Conservation (phyloP, 176 grass and related monocot genomes). For the Eleusine indica region DNA sequence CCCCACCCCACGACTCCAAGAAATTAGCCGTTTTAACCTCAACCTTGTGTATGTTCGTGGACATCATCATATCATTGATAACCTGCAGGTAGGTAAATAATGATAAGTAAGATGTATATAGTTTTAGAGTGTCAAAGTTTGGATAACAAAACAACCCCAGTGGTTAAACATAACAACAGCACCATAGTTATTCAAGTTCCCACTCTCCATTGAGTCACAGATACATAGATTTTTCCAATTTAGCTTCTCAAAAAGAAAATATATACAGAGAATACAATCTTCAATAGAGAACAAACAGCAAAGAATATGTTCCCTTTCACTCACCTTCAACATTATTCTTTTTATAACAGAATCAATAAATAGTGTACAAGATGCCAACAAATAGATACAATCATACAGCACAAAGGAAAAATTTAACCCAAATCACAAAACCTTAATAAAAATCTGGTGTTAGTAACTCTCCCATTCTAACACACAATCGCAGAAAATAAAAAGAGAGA, state of each 20-base stretch:
- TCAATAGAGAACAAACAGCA: neutral
- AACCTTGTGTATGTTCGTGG: slow-evolving; percentile 66
- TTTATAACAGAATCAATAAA: neutral
- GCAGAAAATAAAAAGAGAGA: neutral
- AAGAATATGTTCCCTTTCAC: neutral
- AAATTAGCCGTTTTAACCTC: slow-evolving; percentile 91
- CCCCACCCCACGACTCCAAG: slow-evolving; percentile 58
- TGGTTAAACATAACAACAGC: neutral
- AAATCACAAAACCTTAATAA: neutral
- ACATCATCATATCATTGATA: slow-evolving; percentile 76
- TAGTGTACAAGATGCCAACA: neutral
- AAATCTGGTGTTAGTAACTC: neutral
- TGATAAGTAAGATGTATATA: slow-evolving; percentile 24
- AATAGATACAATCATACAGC: neutral
- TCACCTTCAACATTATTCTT: neutral
- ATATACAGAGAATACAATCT: neutral
- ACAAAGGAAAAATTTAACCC: neutral
- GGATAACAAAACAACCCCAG: neutral
- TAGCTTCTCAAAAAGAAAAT: neutral
- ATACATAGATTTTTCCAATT: neutral
- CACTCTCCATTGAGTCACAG: neutral
- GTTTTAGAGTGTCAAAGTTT: neutral
- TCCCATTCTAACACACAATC: neutral
- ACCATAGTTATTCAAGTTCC: neutral
- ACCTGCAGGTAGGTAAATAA: slow-evolving; percentile 51